These are phyloP conservation scores for Stachybotrys elegans DNA, from an alignment of 2,329 filamentous ascomycete species.

Conservation along the genomic window DNA sequence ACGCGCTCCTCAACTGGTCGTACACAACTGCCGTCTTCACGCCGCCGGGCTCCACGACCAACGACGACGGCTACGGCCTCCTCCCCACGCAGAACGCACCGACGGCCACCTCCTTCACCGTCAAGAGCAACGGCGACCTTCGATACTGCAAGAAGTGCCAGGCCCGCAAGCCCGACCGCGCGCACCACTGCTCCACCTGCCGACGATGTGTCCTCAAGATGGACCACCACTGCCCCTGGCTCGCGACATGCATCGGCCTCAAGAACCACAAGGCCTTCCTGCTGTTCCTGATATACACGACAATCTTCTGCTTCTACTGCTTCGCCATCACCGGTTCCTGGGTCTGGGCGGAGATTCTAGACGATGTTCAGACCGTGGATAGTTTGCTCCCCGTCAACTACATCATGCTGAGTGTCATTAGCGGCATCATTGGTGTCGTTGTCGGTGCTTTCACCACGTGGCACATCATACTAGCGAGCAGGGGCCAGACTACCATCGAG, in stretches of 20 bases:
- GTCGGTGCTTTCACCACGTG: conserved; percentile 84
- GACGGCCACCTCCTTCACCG: conserved; percentile 71
- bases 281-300: conserved; percentile 85
- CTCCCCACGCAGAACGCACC: conserved; percentile 66
- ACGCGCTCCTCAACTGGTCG: conserved; percentile 74
- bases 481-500: conserved; percentile 90
- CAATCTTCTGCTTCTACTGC: conserved; percentile 75
- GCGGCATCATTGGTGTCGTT: conserved; percentile 87
- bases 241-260: conserved; percentile 90
- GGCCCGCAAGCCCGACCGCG: conserved; percentile 86
- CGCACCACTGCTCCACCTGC: conserved; percentile 96
- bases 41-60: conserved; percentile 69
- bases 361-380: conserved; percentile 64
- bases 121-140: conserved; percentile 82
- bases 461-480: conserved; percentile 78
- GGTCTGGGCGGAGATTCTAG: conserved; percentile 80
- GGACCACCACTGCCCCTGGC: conserved; percentile 99
- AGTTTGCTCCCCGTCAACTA: conserved; percentile 84
- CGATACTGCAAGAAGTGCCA: conserved; percentile 98
- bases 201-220: conserved; percentile 95
- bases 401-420: conserved; percentile 78
- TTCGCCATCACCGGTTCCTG: conserved; percentile 75
- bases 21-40: conserved; percentile 95
- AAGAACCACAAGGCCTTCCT: conserved; percentile 95
- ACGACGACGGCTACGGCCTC: conserved; percentile 67